These are phyloP conservation scores for Fraxinus ornus DNA, from an alignment of 305 asterid genomes.

Conservation along the genomic window DNA sequence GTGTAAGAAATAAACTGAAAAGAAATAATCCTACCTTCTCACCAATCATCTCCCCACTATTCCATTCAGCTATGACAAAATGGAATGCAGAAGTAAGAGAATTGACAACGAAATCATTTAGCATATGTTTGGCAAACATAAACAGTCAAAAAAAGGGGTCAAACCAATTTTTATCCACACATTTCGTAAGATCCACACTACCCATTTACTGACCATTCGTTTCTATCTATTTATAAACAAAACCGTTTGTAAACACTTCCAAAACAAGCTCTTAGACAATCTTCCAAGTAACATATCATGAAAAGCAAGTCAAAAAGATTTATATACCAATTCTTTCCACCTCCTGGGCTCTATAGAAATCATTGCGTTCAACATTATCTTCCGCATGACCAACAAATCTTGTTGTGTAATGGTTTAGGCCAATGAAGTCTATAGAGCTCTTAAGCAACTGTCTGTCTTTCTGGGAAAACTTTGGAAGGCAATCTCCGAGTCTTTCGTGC, in stretches of 20 bases:
- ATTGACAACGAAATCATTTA: not conserved
- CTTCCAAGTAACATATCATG: not conserved
- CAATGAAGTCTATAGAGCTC: constrained; percentile 51
- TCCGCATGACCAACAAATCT: constrained; percentile 46
- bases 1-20: constrained; percentile 1
- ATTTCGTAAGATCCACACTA: too few relatives aligned
- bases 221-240: too few relatives aligned
- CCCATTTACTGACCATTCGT: too few relatives aligned
- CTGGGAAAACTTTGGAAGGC: constrained; percentile 52
- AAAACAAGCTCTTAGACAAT: not conserved
- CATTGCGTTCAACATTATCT: constrained; percentile 34
- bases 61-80: constrained; percentile 51
- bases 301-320: constrained; percentile 2
- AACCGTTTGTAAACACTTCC: too few relatives aligned
- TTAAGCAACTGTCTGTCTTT: constrained; percentile 45
- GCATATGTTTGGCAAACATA: too few relatives aligned
- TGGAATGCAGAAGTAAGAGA: constrained; percentile 12
- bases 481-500: constrained; percentile 48
- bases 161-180: too few relatives aligned
- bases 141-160: too few relatives aligned
- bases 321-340: constrained; percentile 51
- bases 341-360: constrained; percentile 48
- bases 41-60: constrained; percentile 51
- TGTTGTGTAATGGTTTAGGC: constrained; percentile 57
- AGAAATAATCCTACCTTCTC: constrained; percentile 39